phyloP scores from a whole-genome alignment of 371 early-diverging fungal genomes.

The Batrachochytrium dendrobatidis region DNA sequence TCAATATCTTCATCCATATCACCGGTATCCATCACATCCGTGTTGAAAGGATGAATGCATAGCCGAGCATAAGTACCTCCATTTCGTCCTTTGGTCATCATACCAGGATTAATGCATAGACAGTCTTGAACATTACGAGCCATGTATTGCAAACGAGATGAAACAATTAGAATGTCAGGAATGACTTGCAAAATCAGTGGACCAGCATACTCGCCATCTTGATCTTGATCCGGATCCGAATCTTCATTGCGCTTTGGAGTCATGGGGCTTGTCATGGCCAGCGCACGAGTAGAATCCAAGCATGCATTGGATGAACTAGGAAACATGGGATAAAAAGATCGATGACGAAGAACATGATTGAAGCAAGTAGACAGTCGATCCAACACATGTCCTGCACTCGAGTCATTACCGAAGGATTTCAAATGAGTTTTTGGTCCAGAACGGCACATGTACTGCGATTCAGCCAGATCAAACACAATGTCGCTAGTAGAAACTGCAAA shows the following conservation, averaged over 20 bases:
- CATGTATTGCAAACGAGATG: constrained; percentile 61
- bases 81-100: constrained; percentile 49
- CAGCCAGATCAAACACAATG: constrained; percentile 51
- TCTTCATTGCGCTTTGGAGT: too few species aligned
- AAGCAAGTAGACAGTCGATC: constrained; percentile 63
- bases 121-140: constrained; percentile 58
- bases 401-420: constrained; percentile 1
- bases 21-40: too few species aligned
- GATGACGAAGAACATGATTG: constrained; percentile 68
- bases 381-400: neutral
- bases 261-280: constrained; percentile 4
- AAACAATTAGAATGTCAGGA: constrained; percentile 78
- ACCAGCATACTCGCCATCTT: constrained; percentile 7
- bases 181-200: constrained; percentile 44
- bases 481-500: constrained; percentile 69
- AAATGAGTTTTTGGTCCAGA: neutral
- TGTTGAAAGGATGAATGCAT: constrained; percentile 56
- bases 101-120: constrained; percentile 76
- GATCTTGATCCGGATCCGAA: constrained; percentile 25
- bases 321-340: constrained; percentile 73
- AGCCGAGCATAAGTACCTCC: constrained; percentile 71
- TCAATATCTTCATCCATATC: too few species aligned
- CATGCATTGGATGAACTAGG: constrained; percentile 53
- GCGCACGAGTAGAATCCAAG: constrained; percentile 42
- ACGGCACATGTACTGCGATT: neutral